Evolutionary conservation across 139 green algal species (phyloP), one percentile per base, ranked within the genome.

Genomic region (Tetradesmus lagerheimii): DNA sequence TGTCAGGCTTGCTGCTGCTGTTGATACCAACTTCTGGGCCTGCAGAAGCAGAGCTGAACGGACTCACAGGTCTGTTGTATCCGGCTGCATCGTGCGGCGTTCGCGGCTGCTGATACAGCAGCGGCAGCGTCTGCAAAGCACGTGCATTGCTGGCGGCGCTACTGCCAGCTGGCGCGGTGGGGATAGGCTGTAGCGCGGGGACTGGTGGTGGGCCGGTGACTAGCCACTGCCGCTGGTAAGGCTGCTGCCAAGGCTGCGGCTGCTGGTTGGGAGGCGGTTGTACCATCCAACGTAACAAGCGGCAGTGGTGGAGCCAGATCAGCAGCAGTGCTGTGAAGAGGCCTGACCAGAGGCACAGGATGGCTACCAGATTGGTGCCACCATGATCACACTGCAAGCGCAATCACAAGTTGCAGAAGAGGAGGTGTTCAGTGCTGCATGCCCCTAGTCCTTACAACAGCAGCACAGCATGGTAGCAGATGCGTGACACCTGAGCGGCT

Each of bases 251-350:
- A 25, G 38, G 62, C 53, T 89, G 83, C 85, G 35, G 71, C 74
- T 81, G 84, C 45, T 89, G 84, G 15, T 79, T 79, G 29, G 20
- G 12, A 34, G 66, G 66, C 9, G 71, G n/a, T 12, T 89, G 27
- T 1, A n/a, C 47, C 27, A 88, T 38, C 37, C 64, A 50, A 29
- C 83, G 83, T 37, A 88, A 16, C 83, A 83, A 20, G 8, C 85
- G 43, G 45, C 85, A 89, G 71, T 83, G 71, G 18, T 89, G 85
- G n/a, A 89, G 39, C 39, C 77, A 89, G 16, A 83, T 89, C 71
- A 89, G 85, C 85, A 89, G 71, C 74, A 89, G 71, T 45, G 31
- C 45, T 43, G 45, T n/a, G 3, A 47, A n/a, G 5, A 89, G 45
- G n/a, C 27, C 31, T 8, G 38, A 9, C 71, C 71, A 89, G 14